Percentiles rank a stretch among this genome's conserved stretches.
Conservation (phyloP, 495 filamentous ascomycete genomes). For the Mycothermus thermophilus region DNA sequence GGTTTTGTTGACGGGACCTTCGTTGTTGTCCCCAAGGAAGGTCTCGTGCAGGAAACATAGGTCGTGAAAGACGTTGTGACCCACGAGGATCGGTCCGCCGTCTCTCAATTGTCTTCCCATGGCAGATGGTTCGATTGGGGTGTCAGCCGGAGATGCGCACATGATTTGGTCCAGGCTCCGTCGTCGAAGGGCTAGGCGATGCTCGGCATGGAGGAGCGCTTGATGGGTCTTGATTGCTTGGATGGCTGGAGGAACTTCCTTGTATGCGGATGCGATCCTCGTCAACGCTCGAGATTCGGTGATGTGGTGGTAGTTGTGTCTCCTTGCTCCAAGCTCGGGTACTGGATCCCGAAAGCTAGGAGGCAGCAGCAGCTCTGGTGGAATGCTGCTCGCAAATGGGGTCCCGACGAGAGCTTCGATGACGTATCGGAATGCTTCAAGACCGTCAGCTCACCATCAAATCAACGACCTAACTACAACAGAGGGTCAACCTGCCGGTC, state of each 20-base stretch:
- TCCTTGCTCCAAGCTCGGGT: too few relatives aligned
- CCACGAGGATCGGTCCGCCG: constrained; percentile 45
- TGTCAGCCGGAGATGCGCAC: constrained; percentile 12
- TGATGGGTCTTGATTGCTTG: too few relatives aligned
- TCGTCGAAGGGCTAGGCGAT: constrained; percentile 4
- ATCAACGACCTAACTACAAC: too few relatives aligned
- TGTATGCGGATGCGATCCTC: too few relatives aligned
- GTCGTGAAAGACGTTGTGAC: constrained; percentile 69
- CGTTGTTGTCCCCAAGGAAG: too few relatives aligned
- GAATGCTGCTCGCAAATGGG: constrained; percentile 27
- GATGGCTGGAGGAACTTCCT: too few relatives aligned
- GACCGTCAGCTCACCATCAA: background rate
- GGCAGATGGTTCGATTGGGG: constrained; percentile 17
- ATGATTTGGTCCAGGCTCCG: background rate
- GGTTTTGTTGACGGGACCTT: too few relatives aligned
- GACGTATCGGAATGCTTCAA: constrained; percentile 49
- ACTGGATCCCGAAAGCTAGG: too few relatives aligned
- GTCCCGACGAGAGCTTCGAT: constrained; percentile 53
- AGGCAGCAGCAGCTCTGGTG: constrained; percentile 20
- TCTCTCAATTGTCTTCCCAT: constrained; percentile 26
- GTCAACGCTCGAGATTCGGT: too few relatives aligned
- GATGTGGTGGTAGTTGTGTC: too few relatives aligned
- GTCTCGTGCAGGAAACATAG: constrained; percentile 54
- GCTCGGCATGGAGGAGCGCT: too few relatives aligned
- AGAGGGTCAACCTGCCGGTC: background rate